These are phyloP conservation scores for Verticillium isaacii DNA, from an alignment of 2,329 filamentous ascomycete species.

Conservation along the genomic window DNA sequence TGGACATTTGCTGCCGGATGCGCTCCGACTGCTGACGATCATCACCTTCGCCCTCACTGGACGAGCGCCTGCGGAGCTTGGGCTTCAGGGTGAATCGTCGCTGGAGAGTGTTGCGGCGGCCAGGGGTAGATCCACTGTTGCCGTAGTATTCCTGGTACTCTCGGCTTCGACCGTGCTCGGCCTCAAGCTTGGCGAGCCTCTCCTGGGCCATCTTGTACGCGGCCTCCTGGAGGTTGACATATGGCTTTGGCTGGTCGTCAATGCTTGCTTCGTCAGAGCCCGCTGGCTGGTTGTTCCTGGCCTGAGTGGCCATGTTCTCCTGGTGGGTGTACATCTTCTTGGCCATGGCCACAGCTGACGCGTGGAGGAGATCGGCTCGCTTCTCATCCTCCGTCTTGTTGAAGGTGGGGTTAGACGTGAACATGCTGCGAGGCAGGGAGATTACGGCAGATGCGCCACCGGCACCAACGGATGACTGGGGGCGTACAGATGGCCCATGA, in stretches of 20 bases:
- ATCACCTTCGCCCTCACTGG: conserved; percentile 57
- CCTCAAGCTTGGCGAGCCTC: conserved; percentile 73
- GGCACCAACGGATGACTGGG: conserved; percentile 46
- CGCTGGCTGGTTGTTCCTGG: conserved; percentile 33
- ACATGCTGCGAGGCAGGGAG: conserved; percentile 70
- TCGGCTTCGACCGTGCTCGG: conserved; percentile 58
- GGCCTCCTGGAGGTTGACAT: conserved; percentile 72
- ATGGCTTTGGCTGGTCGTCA: conserved; percentile 44
- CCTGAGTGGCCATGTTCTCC: conserved; percentile 53
- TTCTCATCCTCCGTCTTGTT: conserved; percentile 71
- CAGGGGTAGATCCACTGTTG: conserved; percentile 30
- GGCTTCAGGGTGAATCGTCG: conserved; percentile 44
- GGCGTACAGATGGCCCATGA: conserved; percentile 44
- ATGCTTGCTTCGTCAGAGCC: conserved; percentile 23
- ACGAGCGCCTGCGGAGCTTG: conserved; percentile 58
- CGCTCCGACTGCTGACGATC: conserved; percentile 66
- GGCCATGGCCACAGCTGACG: conserved; percentile 85
- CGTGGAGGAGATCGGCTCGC: conserved; percentile 67
- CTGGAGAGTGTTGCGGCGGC: conserved; percentile 20
- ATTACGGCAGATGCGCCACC: conserved; percentile 64
- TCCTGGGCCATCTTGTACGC: conserved; percentile 84
- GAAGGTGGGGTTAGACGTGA: conserved; percentile 69
- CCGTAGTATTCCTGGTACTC: conserved; percentile 77
- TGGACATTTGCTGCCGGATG: conserved; percentile 74
- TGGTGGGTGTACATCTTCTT: conserved; percentile 76